A percentile compares a stretch with the other conserved stretches of the same genome.
Conservation (phyloP, 2,329 filamentous ascomycete species). For the Thermomyces lanuginosus region DNA sequence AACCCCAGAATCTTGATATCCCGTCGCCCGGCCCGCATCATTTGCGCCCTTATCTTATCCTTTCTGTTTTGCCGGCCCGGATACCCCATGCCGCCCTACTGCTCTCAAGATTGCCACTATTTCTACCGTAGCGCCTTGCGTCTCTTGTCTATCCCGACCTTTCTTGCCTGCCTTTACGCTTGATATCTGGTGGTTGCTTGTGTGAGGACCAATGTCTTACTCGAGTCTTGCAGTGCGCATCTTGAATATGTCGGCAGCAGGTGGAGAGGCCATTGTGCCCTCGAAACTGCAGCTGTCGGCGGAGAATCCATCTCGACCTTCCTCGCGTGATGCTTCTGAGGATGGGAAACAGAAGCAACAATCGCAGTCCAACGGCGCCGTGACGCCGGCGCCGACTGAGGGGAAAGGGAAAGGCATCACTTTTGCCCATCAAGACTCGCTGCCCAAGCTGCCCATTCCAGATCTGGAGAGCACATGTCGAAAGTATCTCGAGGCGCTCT, state of each 20-base stretch:
- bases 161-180: slow-evolving; percentile 59
- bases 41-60: no score
- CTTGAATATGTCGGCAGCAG: slow-evolving; percentile 54
- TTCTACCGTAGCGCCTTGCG: slow-evolving; percentile 82
- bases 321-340: no score
- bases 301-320: slow-evolving; percentile 8
- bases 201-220: slow-evolving; percentile 34
- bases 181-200: slow-evolving; percentile 23
- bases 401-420: slow-evolving; percentile 74
- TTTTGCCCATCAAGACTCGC: slow-evolving; percentile 71
- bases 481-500: slow-evolving; percentile 63
- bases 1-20: no score
- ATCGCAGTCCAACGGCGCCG: slow-evolving; percentile 6
- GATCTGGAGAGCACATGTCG: slow-evolving; percentile 63
- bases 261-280: slow-evolving; percentile 47
- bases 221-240: slow-evolving; percentile 50
- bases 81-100: slow-evolving; percentile 61
- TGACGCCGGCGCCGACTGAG: no score
- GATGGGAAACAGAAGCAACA: no score
- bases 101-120: slow-evolving; percentile 75
- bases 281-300: slow-evolving; percentile 13
- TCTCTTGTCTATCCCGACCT: slow-evolving; percentile 66
- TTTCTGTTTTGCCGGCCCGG: no score
- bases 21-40: no score
- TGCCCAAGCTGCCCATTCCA: slow-evolving; percentile 86